These are phyloP conservation scores for Ophiostoma perfectum DNA, from an alignment of 2,329 filamentous ascomycete species.

Conservation along the genomic window DNA sequence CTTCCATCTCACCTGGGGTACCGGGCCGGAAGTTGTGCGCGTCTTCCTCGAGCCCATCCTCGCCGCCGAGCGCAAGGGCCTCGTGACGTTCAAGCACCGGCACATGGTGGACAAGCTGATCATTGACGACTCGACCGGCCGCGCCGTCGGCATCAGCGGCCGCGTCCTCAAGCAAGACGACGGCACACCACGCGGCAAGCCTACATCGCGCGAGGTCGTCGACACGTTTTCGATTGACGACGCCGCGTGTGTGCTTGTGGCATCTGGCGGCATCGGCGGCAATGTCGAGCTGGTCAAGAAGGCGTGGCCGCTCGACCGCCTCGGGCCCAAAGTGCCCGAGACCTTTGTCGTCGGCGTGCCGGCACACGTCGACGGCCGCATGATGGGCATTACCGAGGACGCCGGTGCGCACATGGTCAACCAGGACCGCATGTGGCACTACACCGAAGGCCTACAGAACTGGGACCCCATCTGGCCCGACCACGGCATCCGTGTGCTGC, in stretches of 20 bases:
- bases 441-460: conserved; percentile 57
- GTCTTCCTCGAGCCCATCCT: conserved; percentile 53
- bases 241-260: conserved; percentile 49
- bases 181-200: conserved; percentile 44
- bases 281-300: conserved; percentile 56
- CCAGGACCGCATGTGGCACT: conserved; percentile 61
- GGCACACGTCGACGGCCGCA: conserved; percentile 59
- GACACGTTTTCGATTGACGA: conserved; percentile 47
- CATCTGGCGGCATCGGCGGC: conserved; percentile 56
- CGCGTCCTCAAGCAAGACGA: conserved; percentile 48
- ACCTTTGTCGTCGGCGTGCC: conserved; percentile 57
- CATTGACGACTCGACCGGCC: conserved; percentile 45
- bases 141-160: conserved; percentile 50
- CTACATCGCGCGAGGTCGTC: conserved; percentile 44
- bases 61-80: conserved; percentile 47
- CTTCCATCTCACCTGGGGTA: conserved; percentile 60
- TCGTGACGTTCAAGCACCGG: conserved; percentile 51
- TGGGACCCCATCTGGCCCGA: conserved; percentile 58
- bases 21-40: conserved; percentile 54
- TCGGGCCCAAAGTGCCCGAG: conserved; percentile 52
- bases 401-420: conserved; percentile 54
- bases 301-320: conserved; percentile 52
- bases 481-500: conserved; percentile 57
- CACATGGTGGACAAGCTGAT: conserved; percentile 54
- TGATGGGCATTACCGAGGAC: conserved; percentile 52